Percentiles rank a stretch among this genome's conserved stretches.
phyloP scores from a whole-genome alignment of 352 stramenopile species.

The Pythium sp. region DNA sequence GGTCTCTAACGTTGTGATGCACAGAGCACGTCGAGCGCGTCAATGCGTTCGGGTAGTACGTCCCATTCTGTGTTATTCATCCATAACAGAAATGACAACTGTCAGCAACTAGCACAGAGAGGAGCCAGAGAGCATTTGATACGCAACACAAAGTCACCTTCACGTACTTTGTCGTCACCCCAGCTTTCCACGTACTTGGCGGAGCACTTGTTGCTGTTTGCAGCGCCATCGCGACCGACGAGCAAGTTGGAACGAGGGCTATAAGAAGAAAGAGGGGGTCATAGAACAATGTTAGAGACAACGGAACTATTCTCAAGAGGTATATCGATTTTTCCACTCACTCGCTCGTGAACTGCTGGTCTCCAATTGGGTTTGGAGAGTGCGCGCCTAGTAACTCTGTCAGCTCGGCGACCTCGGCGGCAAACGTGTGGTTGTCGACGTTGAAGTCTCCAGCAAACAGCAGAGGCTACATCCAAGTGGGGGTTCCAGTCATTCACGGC shows the following conservation, averaged over 20 bases:
- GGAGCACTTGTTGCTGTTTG: conserved; percentile 70
- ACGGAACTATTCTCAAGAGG: too few relatives aligned
- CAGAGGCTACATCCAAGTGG: conserved; percentile 37
- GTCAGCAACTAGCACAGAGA: background rate
- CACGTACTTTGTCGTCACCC: conserved; percentile 45
- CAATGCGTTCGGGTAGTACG: conserved; percentile 47
- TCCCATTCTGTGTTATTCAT: conserved; percentile 34
- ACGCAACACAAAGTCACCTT: background rate
- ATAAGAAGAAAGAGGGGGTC: background rate
- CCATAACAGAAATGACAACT: background rate
- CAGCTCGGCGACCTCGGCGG: conserved; percentile 61
- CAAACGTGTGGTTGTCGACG: conserved; percentile 78
- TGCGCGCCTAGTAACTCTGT: conserved; percentile 52
- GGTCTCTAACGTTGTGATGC: conserved; percentile 16
- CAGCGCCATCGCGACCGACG: conserved; percentile 76
- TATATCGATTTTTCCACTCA: conserved; percentile 23
- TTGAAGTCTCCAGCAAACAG: conserved; percentile 85
- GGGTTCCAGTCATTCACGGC: conserved; percentile 7
- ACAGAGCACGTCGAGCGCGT: conserved; percentile 53
- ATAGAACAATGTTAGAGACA: too few relatives aligned
- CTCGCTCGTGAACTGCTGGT: conserved; percentile 80
- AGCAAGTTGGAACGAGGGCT: conserved; percentile 78
- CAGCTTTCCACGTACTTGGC: conserved; percentile 69
- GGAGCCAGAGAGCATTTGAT: background rate
- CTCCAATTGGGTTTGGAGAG: conserved; percentile 41